A percentile compares a stretch with the other conserved stretches of the same genome.
Evolutionary conservation across 371 early-diverging fungal genomes (phyloP).

Genomic region (Dichotomocladium elegans): DNA sequence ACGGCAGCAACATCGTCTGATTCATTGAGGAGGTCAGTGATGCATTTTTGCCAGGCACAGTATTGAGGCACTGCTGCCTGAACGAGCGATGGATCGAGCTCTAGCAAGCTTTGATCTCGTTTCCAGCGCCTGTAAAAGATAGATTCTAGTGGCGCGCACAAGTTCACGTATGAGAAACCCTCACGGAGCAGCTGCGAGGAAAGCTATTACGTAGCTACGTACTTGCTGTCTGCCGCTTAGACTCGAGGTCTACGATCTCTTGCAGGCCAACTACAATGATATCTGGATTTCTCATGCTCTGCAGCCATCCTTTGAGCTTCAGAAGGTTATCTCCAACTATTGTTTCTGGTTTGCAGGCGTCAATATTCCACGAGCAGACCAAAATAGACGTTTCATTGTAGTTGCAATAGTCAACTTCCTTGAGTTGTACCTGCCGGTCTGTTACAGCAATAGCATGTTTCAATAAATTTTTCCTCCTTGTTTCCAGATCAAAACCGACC

Average conservation of each 20-base stretch:
- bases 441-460: not conserved
- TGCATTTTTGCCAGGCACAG: conserved; percentile 58
- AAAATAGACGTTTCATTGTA: conserved; percentile 58
- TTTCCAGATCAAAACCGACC: too few relatives aligned
- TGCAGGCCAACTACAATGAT: conserved; percentile 84
- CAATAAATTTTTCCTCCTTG: not conserved
- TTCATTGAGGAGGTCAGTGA: conserved; percentile 38
- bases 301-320: conserved; percentile 46
- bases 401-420: conserved; percentile 51
- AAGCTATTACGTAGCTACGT: conserved; percentile 12
- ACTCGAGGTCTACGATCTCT: conserved; percentile 84
- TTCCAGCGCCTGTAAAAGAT: conserved; percentile 6
- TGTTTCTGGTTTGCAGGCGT: conserved; percentile 59
- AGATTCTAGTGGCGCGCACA: not conserved
- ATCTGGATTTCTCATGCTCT: conserved; percentile 59
- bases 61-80: conserved; percentile 45
- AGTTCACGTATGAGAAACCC: too few relatives aligned
- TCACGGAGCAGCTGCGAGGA: too few relatives aligned
- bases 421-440: conserved; percentile 28
- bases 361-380: conserved; percentile 81
- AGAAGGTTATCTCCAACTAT: conserved; percentile 36
- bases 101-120: conserved; percentile 1
- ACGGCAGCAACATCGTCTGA: too few relatives aligned
- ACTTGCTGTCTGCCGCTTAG: conserved; percentile 67
- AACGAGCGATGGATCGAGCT: conserved; percentile 9